Percentiles rank a stretch among this genome's conserved stretches.
phyloP scores from a whole-genome alignment of 2,329 filamentous ascomycete species.

The Colletotrichum lini region DNA sequence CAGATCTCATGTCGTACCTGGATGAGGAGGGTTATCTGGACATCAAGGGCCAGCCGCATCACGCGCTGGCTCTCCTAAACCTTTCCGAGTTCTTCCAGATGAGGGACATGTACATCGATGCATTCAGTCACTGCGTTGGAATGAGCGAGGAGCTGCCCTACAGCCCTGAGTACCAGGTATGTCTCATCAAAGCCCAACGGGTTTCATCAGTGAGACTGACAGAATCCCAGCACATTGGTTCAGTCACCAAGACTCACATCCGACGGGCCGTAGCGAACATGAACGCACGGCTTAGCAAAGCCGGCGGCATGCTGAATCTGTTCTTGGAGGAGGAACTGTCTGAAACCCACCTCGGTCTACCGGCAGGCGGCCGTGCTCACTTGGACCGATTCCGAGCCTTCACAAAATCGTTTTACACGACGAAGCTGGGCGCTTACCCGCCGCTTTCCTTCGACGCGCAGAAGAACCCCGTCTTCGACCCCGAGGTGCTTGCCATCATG shows the following conservation, averaged over 20 bases:
- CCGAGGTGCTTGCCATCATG: conserved; percentile 72
- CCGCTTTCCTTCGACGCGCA: conserved; percentile 63
- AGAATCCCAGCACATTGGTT: conserved; percentile 59
- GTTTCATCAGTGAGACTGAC: conserved; percentile 44
- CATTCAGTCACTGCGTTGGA: conserved; percentile 84
- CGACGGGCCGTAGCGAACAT: conserved; percentile 75
- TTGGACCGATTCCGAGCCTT: conserved; percentile 81
- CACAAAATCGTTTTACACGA: conserved; percentile 75
- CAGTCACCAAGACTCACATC: conserved; percentile 75
- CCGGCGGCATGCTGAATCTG: conserved; percentile 70
- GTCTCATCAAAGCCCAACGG: conserved; percentile 45
- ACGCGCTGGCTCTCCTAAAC: conserved; percentile 77
- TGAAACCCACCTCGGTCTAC: conserved; percentile 75
- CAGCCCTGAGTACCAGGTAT: conserved; percentile 73
- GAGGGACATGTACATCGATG: conserved; percentile 77
- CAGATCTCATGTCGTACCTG: conserved; percentile 76
- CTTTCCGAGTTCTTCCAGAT: conserved; percentile 77
- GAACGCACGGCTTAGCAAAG: conserved; percentile 72
- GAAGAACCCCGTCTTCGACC: conserved; percentile 65
- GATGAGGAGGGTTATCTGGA: conserved; percentile 79
- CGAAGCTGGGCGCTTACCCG: conserved; percentile 80
- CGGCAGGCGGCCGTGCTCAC: conserved; percentile 73
- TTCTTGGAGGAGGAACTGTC: conserved; percentile 82
- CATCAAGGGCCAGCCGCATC: conserved; percentile 75
- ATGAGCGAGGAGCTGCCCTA: conserved; percentile 75